phyloP scores from a whole-genome alignment of 2,329 filamentous ascomycete genomes.

The Rutstroemia sydowiana region DNA sequence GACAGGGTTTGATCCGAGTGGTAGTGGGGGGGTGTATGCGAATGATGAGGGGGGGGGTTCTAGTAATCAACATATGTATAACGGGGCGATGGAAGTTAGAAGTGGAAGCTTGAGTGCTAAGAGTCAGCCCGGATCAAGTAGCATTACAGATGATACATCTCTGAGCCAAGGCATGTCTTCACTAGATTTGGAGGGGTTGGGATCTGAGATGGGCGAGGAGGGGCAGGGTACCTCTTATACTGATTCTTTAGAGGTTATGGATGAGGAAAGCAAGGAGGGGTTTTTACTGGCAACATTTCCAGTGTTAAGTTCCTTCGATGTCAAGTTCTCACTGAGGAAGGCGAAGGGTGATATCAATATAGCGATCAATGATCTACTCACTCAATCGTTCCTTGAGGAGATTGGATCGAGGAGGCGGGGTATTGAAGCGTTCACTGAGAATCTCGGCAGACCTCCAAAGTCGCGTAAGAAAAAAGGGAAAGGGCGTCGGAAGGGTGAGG shows the following conservation, averaged over 20 bases:
- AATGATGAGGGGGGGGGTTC: background rate
- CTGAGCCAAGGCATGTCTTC: constrained; percentile 20
- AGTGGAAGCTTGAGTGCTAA: constrained; percentile 19
- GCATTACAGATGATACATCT: constrained; percentile 27
- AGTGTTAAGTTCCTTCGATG: constrained; percentile 55
- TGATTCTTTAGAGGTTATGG: constrained; percentile 35
- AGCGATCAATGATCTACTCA: constrained; percentile 75
- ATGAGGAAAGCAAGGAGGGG: constrained; percentile 53
- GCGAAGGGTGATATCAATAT: constrained; percentile 57
- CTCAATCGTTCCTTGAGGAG: constrained; percentile 68
- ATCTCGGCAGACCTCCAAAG: constrained; percentile 33
- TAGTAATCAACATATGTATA: constrained; percentile 2
- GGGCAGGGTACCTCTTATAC: constrained; percentile 29
- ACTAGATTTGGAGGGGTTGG: constrained; percentile 22
- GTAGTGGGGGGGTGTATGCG: constrained; percentile 39
- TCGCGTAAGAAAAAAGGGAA: constrained; percentile 35
- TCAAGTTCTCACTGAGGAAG: constrained; percentile 61
- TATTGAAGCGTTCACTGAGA: constrained; percentile 70
- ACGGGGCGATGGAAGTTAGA: constrained; percentile 10
- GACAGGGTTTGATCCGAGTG: constrained; percentile 74
- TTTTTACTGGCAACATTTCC: constrained; percentile 67
- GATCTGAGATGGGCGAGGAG: constrained; percentile 38
- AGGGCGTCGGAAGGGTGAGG: constrained; percentile 23
- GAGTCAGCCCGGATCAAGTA: constrained; percentile 22
- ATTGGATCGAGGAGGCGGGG: constrained; percentile 58